Evolutionary conservation across 1,284 basidiomycete species (phyloP), one percentile per base, ranked within the genome.

Genomic region (Bjerkandera adusta): DNA sequence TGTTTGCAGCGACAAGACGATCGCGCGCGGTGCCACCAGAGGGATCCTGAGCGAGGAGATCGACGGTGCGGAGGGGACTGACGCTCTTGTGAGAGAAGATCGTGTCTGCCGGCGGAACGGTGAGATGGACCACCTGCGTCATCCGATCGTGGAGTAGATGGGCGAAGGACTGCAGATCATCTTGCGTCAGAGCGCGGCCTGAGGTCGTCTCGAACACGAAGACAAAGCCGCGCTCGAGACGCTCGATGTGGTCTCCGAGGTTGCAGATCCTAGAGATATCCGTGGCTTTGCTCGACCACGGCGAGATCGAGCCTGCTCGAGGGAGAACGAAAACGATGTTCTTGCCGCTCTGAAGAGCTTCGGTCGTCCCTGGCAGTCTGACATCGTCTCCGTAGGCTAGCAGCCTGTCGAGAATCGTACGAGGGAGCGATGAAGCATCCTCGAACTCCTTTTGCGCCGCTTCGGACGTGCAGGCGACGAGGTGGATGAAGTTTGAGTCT

Each of bases 251-350:
- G 4, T 70, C 63, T 7, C 74, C 79, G 5, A 98, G 79, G 41
- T 84, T 86, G 69, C 96, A 98, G 52, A 95, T 83, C 18, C 72
- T 69, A n/a, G 92, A 81, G 50, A 98, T 98, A 63, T 98, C 94
- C 2, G 95, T 97, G 2, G 96, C 96, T 68, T 98, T 98, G 69
- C 90, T 94, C 6, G 94, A 97, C 96, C 96, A 98, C 1, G 96
- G 91, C 16, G 89, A 91, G 62, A 93, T 85, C 26, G 88, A 86
- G 3, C 85, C 87, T 8, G 75, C 75, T 51, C 93, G 72, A n/a
- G 93, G 93, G 7, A 89, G 69, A 30, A 95, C 80, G 63, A 83
- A 95, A 24, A 83, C 68, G 5, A 83, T 68, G 40, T 81, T 79
- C 33, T 61, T 56, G 33, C 62, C 58, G 15, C 61, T 55, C 22